Conservation (phyloP, 441 rosid genomes). For the Populus hybrid region DNA sequence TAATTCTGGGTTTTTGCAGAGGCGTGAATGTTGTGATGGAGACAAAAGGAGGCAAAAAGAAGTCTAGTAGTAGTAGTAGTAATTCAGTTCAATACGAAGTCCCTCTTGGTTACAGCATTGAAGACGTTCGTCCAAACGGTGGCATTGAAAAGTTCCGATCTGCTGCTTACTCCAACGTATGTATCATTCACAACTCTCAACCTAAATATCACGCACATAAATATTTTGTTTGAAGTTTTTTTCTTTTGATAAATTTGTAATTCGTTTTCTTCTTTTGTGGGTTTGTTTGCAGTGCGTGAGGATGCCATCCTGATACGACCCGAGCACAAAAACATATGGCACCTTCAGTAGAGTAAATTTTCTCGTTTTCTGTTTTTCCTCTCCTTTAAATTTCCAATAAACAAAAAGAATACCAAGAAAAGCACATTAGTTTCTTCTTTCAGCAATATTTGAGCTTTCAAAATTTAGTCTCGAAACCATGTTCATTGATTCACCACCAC, state of each 20-base stretch:
- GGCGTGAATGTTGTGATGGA: constrained; percentile 58
- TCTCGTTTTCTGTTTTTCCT: background rate
- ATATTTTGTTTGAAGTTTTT: background rate
- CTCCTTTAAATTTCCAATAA: background rate
- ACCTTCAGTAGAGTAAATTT: constrained; percentile 22
- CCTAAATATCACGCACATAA: background rate
- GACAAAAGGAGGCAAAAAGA: constrained; percentile 42
- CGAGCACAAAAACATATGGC: background rate
- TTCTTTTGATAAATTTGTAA: background rate
- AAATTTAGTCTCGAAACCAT: background rate
- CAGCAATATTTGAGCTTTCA: background rate
- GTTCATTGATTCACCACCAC: background rate
- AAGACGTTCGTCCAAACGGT: constrained; percentile 59
- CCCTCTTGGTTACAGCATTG: constrained; percentile 59
- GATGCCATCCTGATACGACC: constrained; percentile 45
- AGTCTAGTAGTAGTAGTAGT: constrained; percentile 28
- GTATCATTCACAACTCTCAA: too few relatives aligned
- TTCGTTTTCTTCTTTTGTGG: background rate
- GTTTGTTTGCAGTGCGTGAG: constrained; percentile 41
- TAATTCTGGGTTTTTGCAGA: background rate
- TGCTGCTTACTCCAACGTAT: constrained; percentile 59
- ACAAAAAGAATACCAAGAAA: too few relatives aligned
- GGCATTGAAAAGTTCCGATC: constrained; percentile 58
- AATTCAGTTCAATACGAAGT: constrained; percentile 37
- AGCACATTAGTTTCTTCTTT: too few relatives aligned